Conservation (phyloP, 495 filamentous ascomycete genomes). For the Penicillium subrubescens region DNA sequence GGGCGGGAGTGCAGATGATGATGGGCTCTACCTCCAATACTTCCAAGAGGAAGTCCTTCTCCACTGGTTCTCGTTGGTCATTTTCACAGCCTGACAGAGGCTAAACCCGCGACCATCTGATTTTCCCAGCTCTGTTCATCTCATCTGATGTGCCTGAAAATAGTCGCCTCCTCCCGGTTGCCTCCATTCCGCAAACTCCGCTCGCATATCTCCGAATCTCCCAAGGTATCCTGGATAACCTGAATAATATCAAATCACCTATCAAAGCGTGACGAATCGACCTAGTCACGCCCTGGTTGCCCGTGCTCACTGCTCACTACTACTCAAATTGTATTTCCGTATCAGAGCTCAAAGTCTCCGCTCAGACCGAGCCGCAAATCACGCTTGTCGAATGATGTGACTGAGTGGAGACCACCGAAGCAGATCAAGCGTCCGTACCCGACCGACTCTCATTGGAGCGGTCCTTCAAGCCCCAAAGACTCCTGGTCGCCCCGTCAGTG, state of each 20-base stretch:
- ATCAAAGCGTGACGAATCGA: slow-evolving; percentile 1
- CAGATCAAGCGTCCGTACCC: slow-evolving; percentile 24
- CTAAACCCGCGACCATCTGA: slow-evolving; percentile 1
- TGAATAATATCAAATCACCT: neutral
- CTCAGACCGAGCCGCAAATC: slow-evolving; percentile 23
- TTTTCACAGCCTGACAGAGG: neutral
- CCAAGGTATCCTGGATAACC: neutral
- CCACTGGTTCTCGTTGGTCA: slow-evolving; percentile 12
- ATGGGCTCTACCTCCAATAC: neutral
- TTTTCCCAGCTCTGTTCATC: slow-evolving; percentile 16
- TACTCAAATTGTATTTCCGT: neutral
- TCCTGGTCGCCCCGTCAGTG: slow-evolving; percentile 35
- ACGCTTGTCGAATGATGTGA: slow-evolving; percentile 28
- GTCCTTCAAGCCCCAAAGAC: slow-evolving; percentile 45
- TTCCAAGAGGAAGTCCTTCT: slow-evolving; percentile 1
- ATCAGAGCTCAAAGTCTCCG: slow-evolving; percentile 8
- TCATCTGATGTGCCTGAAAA: slow-evolving; percentile 24
- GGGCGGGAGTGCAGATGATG: slow-evolving; percentile 1
- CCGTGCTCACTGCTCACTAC: neutral
- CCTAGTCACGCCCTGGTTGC: neutral
- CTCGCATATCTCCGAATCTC: slow-evolving; percentile 1
- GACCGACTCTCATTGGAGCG: slow-evolving; percentile 28
- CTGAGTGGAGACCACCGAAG: slow-evolving; percentile 15
- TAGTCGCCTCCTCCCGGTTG: slow-evolving; percentile 25
- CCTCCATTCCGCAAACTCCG: slow-evolving; percentile 22